Evolutionary conservation across 2,329 filamentous ascomycete genomes (phyloP), one percentile per base, ranked within the genome.

Genomic region (Gnomoniopsis smithogilvyi): DNA sequence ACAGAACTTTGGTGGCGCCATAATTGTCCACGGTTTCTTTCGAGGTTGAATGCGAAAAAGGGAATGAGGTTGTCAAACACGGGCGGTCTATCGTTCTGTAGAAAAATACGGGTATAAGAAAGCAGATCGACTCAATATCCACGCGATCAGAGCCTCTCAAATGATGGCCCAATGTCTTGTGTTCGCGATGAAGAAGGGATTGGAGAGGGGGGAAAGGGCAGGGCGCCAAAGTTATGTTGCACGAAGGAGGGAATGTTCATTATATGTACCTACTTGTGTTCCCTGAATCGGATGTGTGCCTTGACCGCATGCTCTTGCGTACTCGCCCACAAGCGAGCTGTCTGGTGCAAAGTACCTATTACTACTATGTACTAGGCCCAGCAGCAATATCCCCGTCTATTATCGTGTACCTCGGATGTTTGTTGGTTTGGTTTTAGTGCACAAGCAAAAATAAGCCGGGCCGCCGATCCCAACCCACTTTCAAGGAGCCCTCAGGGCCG

Each of bases 1-100:
- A 69, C 82, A 80, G 68, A 78, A 87, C 19, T 68, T 78, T 54
- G 81, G 80, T 64, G 81, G 78, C 14, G 53, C 53, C 53, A 56
- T 55, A 26, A 6, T 41, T 41, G 14, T 11, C 41, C 15, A n/a
- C 33, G 34, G 43, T 41, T n/a, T 17, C 30, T 15, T n/a, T 30
- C 15, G 21, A 24, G 7, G 34, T n/a, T 7, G 8, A 19, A 38
- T 10, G 51, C 41, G 6, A 24, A 14, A 12, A 19, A 21, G 26
- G 21, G 3, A 19, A 30, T 17, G 45, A 36, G 17, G 7, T 21
- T 22, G 15, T 21, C 33, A 33, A 34, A 24, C 51, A 51, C 19
- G n/a, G 22, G 49, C 19, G 49, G 49, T 19, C 30, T 51, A n/a
- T 8, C 11, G 33, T 12, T 21, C 6, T 45, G 17, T 8, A 19